Evolutionary conservation across 192 early-diverging fungal species (phyloP).

Genomic region (Coemansia umbellata): DNA sequence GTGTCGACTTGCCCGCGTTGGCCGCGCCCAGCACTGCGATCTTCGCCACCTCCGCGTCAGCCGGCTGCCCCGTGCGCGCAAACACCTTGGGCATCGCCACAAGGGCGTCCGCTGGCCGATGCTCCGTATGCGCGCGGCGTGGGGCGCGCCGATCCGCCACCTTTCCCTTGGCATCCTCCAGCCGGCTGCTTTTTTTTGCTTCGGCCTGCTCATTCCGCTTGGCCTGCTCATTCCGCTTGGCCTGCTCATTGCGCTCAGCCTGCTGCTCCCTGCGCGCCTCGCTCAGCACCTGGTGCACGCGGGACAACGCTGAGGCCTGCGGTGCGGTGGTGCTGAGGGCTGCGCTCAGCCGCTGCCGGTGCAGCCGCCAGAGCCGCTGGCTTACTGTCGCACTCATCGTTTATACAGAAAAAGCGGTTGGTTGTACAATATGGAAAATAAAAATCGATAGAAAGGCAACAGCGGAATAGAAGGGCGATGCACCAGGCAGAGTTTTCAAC

Average conservation of each 20-base stretch:
- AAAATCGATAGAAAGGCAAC: too few relatives aligned
- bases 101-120: constrained; percentile 3
- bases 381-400: too few relatives aligned
- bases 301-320: constrained; percentile 2
- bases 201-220: constrained; percentile 5
- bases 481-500: too few relatives aligned
- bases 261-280: constrained; percentile 13
- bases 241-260: not conserved
- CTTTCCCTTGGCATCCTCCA: too few relatives aligned
- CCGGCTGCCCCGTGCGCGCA: constrained; percentile 54
- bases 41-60: constrained; percentile 57
- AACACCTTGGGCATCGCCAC: constrained; percentile 39
- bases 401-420: too few relatives aligned
- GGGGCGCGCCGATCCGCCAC: too few relatives aligned
- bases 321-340: not conserved
- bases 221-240: constrained; percentile 4
- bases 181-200: not conserved
- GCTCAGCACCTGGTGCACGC: constrained; percentile 19
- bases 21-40: constrained; percentile 65
- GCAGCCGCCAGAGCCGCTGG: not conserved
- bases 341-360: not conserved
- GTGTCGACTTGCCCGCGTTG: constrained; percentile 76
- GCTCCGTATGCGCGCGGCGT: constrained; percentile 1
- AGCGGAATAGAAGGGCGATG: too few relatives aligned
- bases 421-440: too few relatives aligned